These are phyloP conservation scores for Starmera dryadoides DNA, from an alignment of 805 yeast genomes.

Conservation along the genomic window DNA sequence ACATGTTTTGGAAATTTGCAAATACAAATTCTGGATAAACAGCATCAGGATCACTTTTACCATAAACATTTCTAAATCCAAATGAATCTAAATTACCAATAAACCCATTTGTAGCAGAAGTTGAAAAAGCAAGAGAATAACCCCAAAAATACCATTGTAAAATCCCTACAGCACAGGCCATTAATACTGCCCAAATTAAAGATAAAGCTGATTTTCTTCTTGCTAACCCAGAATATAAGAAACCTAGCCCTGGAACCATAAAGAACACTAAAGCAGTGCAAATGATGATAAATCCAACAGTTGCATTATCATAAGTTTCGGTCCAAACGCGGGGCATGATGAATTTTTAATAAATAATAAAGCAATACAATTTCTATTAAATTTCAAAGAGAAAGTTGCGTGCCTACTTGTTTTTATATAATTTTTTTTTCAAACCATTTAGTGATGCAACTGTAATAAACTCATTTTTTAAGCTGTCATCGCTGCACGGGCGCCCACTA, in stretches of 20 bases:
- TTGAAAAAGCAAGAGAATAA: constrained; percentile 82
- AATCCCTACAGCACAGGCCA: constrained; percentile 65
- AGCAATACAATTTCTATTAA: too few species aligned
- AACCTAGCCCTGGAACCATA: constrained; percentile 94
- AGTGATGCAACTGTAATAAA: too few species aligned
- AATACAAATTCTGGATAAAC: constrained; percentile 77
- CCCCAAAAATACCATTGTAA: constrained; percentile 99
- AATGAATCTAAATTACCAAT: constrained; percentile 83
- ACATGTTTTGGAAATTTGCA: constrained; percentile 87
- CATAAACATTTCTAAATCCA: constrained; percentile 69
- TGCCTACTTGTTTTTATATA: too few species aligned
- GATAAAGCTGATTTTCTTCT: constrained; percentile 86
- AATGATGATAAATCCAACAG: constrained; percentile 43
- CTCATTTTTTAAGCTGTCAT: too few species aligned
- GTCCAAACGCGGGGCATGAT: constrained; percentile 17
- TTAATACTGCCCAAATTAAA: constrained; percentile 72
- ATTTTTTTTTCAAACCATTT: too few species aligned
- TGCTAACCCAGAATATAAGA: constrained; percentile 85
- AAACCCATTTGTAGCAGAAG: constrained; percentile 73
- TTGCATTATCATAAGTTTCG: constrained; percentile 37
- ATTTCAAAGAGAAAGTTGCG: too few species aligned
- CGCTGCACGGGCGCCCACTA: too few species aligned
- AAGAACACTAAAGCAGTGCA: constrained; percentile 72
- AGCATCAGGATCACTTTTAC: constrained; percentile 30
- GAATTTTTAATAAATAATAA: too few species aligned